phyloP scores from a whole-genome alignment of 176 grass and related monocot species.

The Avena eriantha region DNA sequence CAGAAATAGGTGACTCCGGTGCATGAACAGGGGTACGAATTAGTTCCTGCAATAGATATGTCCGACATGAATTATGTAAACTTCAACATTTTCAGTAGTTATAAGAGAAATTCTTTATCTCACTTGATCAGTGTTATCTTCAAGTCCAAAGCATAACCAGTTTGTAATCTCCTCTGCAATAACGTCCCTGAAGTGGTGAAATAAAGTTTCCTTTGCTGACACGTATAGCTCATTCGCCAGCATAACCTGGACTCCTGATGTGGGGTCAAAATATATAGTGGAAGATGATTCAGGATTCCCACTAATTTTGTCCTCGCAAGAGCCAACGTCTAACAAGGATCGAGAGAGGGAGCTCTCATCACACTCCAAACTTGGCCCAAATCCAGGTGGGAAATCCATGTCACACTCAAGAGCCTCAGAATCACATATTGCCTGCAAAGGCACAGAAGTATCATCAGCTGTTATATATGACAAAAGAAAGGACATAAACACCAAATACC shows the following conservation, averaged over 20 bases:
- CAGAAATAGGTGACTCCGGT: constrained; percentile 34
- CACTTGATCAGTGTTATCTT: constrained; percentile 49
- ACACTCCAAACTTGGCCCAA: constrained; percentile 55
- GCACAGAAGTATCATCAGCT: constrained; percentile 28
- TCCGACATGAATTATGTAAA: constrained; percentile 32
- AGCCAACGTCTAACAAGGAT: constrained; percentile 23
- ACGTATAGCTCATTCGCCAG: constrained; percentile 80
- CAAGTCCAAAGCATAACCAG: constrained; percentile 57
- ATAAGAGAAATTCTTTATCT: constrained; percentile 45
- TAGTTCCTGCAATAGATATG: constrained; percentile 51
- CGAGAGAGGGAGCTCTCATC: constrained; percentile 37
- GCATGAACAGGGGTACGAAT: constrained; percentile 45
- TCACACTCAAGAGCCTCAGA: constrained; percentile 45
- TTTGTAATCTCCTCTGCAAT: constrained; percentile 79
- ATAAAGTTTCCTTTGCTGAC: constrained; percentile 73
- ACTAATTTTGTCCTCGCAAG: constrained; percentile 33
- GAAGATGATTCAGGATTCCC: constrained; percentile 39
- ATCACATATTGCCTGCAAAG: constrained; percentile 57
- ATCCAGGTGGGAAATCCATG: constrained; percentile 80
- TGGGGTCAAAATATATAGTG: constrained; percentile 43
- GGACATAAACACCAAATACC: constrained; percentile 7
- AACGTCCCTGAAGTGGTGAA: constrained; percentile 70
- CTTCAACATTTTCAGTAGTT: constrained; percentile 27
- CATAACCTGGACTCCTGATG: constrained; percentile 39
- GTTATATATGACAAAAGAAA: constrained; percentile 32